Evolutionary conservation across 306 rosid genomes (phyloP), one percentile per base, ranked within the genome.

Genomic region (Medicago arabica): DNA sequence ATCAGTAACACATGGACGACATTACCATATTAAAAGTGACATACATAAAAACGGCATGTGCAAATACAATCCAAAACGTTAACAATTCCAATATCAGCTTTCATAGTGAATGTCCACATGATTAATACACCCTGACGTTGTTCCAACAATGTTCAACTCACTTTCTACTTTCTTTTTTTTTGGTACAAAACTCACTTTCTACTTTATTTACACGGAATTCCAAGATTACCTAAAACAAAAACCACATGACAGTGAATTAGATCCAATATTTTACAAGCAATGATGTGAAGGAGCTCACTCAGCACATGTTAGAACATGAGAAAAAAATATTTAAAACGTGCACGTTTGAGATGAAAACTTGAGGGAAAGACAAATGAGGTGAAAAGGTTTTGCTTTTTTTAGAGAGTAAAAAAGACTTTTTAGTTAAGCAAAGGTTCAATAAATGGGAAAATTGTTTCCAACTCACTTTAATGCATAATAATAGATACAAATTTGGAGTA

Each of bases 221-320:
- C 79, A 71, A 66, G 54, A 61, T 80, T 54, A 49, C 82, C 82
- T 67, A 59, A 16, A 72, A 72, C 41, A 19, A 51, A 76, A 72
- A 77, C 17, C 49, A 57, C 0, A 21, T 47, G 31, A 25, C 36
- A 69, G 13, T 23, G 57, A 55, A 57, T 64, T 67, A 65, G 60
- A 55, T 40, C n/a, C 59, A 65, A 28, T 36, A 41, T 38, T 51
- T 21, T 34, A 6, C 28, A 66, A 67, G 12, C 43, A 19, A 39
- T 8, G 19, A 47, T 13, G 49, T 60, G 19, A 62, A 50, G 76
- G 19, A 51, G 13, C 55, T 51, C 38, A 75, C 9, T 15, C 63
- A 14, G 40, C 75, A 50, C 34, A 43, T 10, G 21, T 28, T 43
- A 67, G 23, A 12, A 6, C 65, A 62, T n/a, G 38, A 18, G n/a